Evolutionary conservation across 2,329 filamentous ascomycete genomes (phyloP), one percentile per base, ranked within the genome.

Genomic region (Apiospora pterosperma): DNA sequence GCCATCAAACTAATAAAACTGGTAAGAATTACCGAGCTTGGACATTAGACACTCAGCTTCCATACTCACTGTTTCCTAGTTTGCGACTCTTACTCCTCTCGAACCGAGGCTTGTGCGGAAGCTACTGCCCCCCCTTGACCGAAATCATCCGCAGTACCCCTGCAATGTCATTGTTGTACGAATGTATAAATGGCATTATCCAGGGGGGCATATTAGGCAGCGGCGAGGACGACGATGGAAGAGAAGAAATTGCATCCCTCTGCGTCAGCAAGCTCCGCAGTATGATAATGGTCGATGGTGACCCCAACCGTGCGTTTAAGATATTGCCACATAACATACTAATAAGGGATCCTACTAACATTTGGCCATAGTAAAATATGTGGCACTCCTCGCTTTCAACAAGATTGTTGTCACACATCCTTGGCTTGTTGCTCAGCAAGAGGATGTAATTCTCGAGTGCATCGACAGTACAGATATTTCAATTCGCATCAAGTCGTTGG

Each of bases 1-100:
- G 94, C 94, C 65, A 99, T 99, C 76, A 99, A 99, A 77, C 88
- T 99, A 67, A 98, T 99, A 76, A 99, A 99, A 79, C 85, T 99
- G 68, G 92, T 95, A 77, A 70, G 87, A 8, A 69, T 76, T 25
- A 55, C 2, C 16, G 7, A 21, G 14, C n/a, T 39, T 58, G 12
- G 31, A 25, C 8, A 41, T 67, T 11, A 60, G 12, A 21, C 23
- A 44, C n/a, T 25, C 48, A 7, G 41, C 42, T 31, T 55, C 1
- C 19, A 34, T 55, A 34, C 79, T 75, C 59, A 77, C 61, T 2
- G 61, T 38, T 8, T 31, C 36, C 1, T 73, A 96, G 91, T 99
- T 99, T 84, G 95, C 96, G 52, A 96, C 93, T 1, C 81, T 99
- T 67, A 98, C 94, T 2, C 96, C 96, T 0, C 80, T 98, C 36